Base-by-base conservation (phyloP, 371 early-diverging fungal species). In the Mucor plumbeus region DNA sequence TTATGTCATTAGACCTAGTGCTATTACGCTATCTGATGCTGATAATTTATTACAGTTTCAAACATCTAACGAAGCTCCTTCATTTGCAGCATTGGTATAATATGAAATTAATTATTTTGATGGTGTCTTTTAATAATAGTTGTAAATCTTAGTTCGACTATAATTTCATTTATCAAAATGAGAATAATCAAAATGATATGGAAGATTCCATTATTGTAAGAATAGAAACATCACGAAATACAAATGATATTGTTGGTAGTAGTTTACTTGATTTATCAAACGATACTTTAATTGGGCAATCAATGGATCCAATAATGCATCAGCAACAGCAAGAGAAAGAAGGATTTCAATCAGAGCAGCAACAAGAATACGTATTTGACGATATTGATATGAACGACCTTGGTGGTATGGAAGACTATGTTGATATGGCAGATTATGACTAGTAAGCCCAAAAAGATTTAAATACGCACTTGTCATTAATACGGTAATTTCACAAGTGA, bases 61-160 rank as follows among this genome's bases (percentile, higher is more conserved):
- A 41, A 21, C 11, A 3, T 34, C 59, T 14, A n/a, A 31, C 5
- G 35, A 7, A 9, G 63, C 54, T 7, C 63, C 63, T 41, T 7
- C 44, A 6, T 69, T 69, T 53, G 59, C 69, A 21, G 14, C 63
- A 26, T 31, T 69, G 43, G 69, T 69, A 69, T 19, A 43, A 8
- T 13, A 41, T 44, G n/a, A 17, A 44, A 17, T 17, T 17, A 3
- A 26, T 26, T 26, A 26, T 26, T 26, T 26, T 26, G 26, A 26
- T 1, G 26, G 26, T 3, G 1, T 26, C 3, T 26, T 26, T 26
- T 26, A 26, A 26, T 26, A 26, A 26, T 26, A 26, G 1, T 3
- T 26, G 26, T 26, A 26, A 26, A 26, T 26, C 26, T 5, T 44
- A 44, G 44, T 44, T 44, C n/a, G 44, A 44, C 44, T 44, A 17